Percentiles rank a stretch among this genome's conserved stretches.
phyloP scores from a whole-genome alignment of 805 yeast species.

The Cyberlindnera xishuangbannaensis region DNA sequence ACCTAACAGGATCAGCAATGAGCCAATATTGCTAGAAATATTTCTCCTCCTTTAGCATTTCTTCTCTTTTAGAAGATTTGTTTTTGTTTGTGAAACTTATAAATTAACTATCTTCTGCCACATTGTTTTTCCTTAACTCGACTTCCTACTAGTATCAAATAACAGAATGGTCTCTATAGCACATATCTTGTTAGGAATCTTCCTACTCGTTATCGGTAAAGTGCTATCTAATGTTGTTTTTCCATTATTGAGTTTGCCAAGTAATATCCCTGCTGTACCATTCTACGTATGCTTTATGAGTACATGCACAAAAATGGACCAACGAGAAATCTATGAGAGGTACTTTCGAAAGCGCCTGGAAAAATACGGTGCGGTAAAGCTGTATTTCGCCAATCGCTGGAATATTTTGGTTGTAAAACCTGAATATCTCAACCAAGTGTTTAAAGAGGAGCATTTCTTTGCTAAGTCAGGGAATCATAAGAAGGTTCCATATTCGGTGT shows the following conservation, averaged over 20 bases:
- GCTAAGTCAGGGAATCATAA: constrained; percentile 57
- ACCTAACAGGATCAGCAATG: too few species aligned
- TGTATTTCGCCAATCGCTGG: constrained; percentile 59
- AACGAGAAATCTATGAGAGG: constrained; percentile 37
- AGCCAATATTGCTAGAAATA: too few species aligned
- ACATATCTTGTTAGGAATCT: too few species aligned
- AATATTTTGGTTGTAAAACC: constrained; percentile 49
- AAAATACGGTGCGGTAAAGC: constrained; percentile 50
- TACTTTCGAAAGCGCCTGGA: constrained; percentile 42
- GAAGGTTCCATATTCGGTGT: constrained; percentile 49
- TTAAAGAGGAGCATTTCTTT: constrained; percentile 43
- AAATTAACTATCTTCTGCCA: too few species aligned
- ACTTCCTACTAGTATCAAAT: too few species aligned
- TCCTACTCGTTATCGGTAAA: too few species aligned
- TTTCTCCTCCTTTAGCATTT: too few species aligned
- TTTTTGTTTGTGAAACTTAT: too few species aligned
- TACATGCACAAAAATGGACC: constrained; percentile 39
- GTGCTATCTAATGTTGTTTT: constrained; percentile 20
- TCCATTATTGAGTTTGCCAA: constrained; percentile 49
- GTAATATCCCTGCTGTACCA: constrained; percentile 54
- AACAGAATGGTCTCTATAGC: too few species aligned
- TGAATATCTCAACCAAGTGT: constrained; percentile 37
- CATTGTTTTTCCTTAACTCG: too few species aligned
- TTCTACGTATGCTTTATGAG: constrained; percentile 51
- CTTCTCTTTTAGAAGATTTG: too few species aligned